These are phyloP conservation scores for Manihot esculenta DNA, from an alignment of 441 rosid genomes.

Conservation along the genomic window DNA sequence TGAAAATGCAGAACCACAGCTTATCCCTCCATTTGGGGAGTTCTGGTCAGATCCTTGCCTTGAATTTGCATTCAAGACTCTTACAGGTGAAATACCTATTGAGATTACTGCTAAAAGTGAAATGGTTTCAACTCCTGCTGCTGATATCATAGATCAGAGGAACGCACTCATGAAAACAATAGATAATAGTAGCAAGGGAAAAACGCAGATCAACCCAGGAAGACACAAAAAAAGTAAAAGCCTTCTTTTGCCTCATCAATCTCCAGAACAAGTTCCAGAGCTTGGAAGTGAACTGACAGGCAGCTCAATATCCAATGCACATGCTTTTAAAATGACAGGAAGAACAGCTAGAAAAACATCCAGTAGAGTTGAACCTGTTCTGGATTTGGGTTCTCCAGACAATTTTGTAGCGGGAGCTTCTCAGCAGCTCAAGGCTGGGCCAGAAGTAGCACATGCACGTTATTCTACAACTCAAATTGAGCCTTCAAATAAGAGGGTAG, in stretches of 20 bases:
- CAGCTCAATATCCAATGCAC: neutral
- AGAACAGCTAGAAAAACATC: constrained; percentile 2
- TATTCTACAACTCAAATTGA: constrained; percentile 11
- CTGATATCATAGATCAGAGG: constrained; percentile 8
- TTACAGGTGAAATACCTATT: constrained; percentile 33
- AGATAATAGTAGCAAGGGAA: constrained; percentile 1
- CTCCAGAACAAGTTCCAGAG: neutral
- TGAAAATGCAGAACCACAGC: constrained; percentile 22
- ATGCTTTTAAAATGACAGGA: neutral
- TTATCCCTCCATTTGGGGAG: constrained; percentile 26
- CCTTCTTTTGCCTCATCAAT: constrained; percentile 7
- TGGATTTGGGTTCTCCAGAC: constrained; percentile 9
- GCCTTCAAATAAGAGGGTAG: constrained; percentile 21
- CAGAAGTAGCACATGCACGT: constrained; percentile 11
- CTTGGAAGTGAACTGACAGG: neutral
- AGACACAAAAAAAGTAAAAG: constrained; percentile 1
- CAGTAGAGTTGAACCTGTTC: constrained; percentile 11
- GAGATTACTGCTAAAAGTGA: constrained; percentile 17
- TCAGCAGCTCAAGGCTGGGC: constrained; percentile 12
- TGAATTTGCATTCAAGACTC: constrained; percentile 54
- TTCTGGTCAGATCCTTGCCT: constrained; percentile 45
- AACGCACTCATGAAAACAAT: neutral
- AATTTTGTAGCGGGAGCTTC: constrained; percentile 10
- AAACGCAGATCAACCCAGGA: neutral
- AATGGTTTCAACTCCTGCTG: constrained; percentile 12